Base-by-base conservation (phyloP, 345 rosid genomes). In the Eucalyptus marginata region DNA sequence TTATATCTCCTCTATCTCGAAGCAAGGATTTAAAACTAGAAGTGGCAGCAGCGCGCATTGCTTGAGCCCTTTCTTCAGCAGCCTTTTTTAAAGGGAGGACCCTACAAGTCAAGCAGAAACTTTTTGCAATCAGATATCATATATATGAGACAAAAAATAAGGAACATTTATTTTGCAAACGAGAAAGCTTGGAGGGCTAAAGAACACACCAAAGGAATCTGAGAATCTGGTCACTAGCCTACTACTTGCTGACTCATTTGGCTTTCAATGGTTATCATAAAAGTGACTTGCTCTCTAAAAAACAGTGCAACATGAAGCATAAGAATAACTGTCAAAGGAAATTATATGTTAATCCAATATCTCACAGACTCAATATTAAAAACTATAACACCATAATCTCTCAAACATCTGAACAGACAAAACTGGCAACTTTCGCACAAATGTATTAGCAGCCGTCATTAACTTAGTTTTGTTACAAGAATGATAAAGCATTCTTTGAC, bases 1-100 rank as follows among this genome's bases (percentile, higher is more conserved):
- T 94, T 87, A 98, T 88, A 91, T 96, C 97, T 91, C 94, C 96
- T 86, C 88, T 94, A 50, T 98, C 99, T 40, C 49, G 94, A 89
- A 98, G 96, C 98, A 98, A 92, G 90, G 95, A 93, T 92, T 96
- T 98, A 92, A 97, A 97, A 92, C 95, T 91, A 62, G 96, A 93
- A 87, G 96, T 92, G 31, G 94, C 93, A 17, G 96, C 96, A 49
- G 95, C 93, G 79, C 96, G 98, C 85, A 92, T 88, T 90, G 95
- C 99, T 90, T 90, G 96, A 87, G 95, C 97, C 92, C 95, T 98
- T 89, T 95, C 96, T 88, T 95, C 95, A 89, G 95, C 96, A 87
- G 95, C 94, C 93, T 90, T 96, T 93, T 94, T 98, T 90, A 98
- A 91, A 88, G 95, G 93, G 88, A 94, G 91, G 87, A 98, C 94